Conservation (phyloP, 2,329 filamentous ascomycete genomes). For the Colletotrichum australisinense region DNA sequence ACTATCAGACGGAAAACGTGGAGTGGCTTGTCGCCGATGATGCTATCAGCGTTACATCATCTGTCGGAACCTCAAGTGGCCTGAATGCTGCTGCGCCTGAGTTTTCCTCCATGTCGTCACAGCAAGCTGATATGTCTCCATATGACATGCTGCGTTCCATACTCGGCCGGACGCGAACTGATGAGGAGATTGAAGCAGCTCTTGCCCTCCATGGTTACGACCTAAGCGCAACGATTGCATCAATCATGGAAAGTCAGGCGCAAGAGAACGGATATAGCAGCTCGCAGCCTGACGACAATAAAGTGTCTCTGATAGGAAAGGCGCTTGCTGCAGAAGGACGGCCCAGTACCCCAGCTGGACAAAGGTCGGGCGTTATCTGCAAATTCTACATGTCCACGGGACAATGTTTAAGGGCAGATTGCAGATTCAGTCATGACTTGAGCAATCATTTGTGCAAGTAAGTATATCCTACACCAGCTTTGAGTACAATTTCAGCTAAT, state of each 20-base stretch:
- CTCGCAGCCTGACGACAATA: constrained; percentile 62
- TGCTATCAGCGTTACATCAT: constrained; percentile 82
- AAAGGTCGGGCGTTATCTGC: constrained; percentile 91
- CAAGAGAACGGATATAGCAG: constrained; percentile 49
- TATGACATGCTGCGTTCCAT: constrained; percentile 98
- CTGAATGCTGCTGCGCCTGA: constrained; percentile 86
- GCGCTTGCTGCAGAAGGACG: constrained; percentile 83
- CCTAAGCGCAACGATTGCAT: constrained; percentile 88
- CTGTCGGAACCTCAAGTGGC: constrained; percentile 73
- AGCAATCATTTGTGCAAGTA: constrained; percentile 98
- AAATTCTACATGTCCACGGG: constrained; percentile 97
- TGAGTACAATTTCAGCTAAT: neutral
- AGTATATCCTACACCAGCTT: constrained; percentile 54
- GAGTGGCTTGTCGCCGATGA: constrained; percentile 97
- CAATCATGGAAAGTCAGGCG: constrained; percentile 82
- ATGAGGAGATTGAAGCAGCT: constrained; percentile 95
- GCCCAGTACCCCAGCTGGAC: constrained; percentile 79
- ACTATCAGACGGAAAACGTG: constrained; percentile 93
- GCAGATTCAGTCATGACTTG: constrained; percentile 95
- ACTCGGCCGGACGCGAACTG: constrained; percentile 85
- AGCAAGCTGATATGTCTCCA: constrained; percentile 92
- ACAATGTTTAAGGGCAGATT: constrained; percentile 95
- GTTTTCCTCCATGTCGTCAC: constrained; percentile 69
- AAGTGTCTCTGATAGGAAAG: constrained; percentile 85
- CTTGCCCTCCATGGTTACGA: constrained; percentile 92